Evolutionary conservation across 2,329 filamentous ascomycete species (phyloP), one percentile per base, ranked within the genome.

Genomic region (Pseudogymnoascus verrucosus): DNA sequence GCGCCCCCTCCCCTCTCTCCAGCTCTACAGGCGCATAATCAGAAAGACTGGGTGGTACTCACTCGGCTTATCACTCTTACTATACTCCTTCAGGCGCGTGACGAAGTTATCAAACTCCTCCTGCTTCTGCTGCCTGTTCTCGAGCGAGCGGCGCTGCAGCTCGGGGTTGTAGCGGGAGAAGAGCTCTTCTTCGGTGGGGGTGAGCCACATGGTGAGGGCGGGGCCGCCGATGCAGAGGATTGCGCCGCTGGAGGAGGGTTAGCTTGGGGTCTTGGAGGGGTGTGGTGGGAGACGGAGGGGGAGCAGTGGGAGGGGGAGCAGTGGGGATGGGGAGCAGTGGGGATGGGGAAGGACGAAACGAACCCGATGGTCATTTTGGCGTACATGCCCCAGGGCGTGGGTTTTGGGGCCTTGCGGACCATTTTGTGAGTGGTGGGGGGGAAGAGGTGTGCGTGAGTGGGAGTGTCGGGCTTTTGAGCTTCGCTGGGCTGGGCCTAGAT

Each of bases 81-180:
- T 90, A 75, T 93, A 91, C 70, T 93, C 85, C 81, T 96, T 97
- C 73, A 99, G 77, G 70, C 88, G 86, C 60, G 73, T 83, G 28
- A 97, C 89, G 72, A 96, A 98, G 63, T 92, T 84, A 73, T 97
- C 90, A 70, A 96, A 96, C 65, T 97, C 92, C 76, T 93, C 83
- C 72, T 95, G 86, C 65, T 84, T 84, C 74, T 89, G 85, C 64
- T 88, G 82, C 16, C 91, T 84, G 64, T 87, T 84, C 75, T 93
- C 92, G n/a, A 96, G 79, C 66, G 90, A 92, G 72, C 89, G 85
- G 75, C 90, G 90, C 74, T 95, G 90, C n/a, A 99, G 83, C 36
- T 98, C 95, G 0, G 93, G 93, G 76, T 93, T 98, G 79, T 98
- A 98, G 76, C 83, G 86, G 79, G 91, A 82, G 80, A 96, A 92